phyloP scores from a whole-genome alignment of 176 grass and related monocot genomes.

The Bothriochloa decipiens region DNA sequence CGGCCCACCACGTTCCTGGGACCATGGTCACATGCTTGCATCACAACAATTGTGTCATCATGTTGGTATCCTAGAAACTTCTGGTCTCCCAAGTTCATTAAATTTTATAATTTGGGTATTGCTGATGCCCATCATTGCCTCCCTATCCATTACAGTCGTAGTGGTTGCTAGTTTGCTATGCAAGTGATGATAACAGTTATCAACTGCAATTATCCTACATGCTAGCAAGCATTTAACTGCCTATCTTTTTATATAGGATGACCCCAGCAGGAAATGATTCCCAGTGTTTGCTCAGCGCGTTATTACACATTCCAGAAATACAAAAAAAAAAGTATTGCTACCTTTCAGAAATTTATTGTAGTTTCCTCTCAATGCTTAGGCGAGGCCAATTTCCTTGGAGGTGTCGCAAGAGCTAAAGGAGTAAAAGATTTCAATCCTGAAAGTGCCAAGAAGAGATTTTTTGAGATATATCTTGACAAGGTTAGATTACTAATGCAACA shows the following conservation, averaged over 20 bases:
- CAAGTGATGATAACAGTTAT: not conserved
- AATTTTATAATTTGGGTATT: not conserved
- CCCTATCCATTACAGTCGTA: not conserved
- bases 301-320: not conserved
- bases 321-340: not conserved
- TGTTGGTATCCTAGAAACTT: slow-evolving; percentile 7
- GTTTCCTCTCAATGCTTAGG: slow-evolving; percentile 49
- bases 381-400: slow-evolving; percentile 97
- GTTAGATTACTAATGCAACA: slow-evolving; percentile 39
- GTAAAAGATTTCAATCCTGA: slow-evolving; percentile 75
- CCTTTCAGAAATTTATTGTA: slow-evolving; percentile 15
- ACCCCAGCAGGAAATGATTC: too few species aligned
- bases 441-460: slow-evolving; percentile 78
- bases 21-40: not conserved
- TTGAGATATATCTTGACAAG: slow-evolving; percentile 92
- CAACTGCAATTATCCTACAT: not conserved
- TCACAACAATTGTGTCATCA: slow-evolving; percentile 3
- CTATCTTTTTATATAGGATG: too few species aligned
- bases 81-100: slow-evolving; percentile 10
- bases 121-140: slow-evolving; percentile 13
- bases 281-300: too few species aligned
- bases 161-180: slow-evolving; percentile 10
- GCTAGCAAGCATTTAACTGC: not conserved
- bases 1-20: not conserved
- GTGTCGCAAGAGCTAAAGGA: slow-evolving; percentile 85